These are phyloP conservation scores for Aspergillus bertholletiae DNA, from an alignment of 495 filamentous ascomycete genomes.

Conservation along the genomic window DNA sequence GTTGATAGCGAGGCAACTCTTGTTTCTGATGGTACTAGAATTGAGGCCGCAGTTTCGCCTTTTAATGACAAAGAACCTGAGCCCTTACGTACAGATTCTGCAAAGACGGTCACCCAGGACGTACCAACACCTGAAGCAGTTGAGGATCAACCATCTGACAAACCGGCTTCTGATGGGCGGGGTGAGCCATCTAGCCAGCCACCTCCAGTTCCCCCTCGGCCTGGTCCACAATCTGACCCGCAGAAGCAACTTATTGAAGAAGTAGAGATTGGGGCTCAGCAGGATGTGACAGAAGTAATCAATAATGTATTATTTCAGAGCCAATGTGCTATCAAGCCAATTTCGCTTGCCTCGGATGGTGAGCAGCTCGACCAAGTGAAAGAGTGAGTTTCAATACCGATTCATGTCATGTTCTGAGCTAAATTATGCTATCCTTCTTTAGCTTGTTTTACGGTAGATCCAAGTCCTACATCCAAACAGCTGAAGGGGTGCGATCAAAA, in stretches of 20 bases:
- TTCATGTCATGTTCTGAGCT: neutral
- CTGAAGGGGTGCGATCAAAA: conserved; percentile 41
- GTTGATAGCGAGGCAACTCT: conserved; percentile 51
- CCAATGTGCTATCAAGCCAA: conserved; percentile 78
- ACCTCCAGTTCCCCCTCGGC: conserved; percentile 48
- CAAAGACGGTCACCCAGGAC: conserved; percentile 12
- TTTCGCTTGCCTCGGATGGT: conserved; percentile 54
- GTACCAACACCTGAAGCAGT: conserved; percentile 12
- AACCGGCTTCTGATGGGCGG: conserved; percentile 2
- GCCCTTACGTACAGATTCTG: conserved; percentile 19
- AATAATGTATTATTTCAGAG: conserved; percentile 85
- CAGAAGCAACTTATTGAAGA: conserved; percentile 48
- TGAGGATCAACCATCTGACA: neutral
- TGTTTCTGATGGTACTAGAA: conserved; percentile 33
- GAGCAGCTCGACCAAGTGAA: conserved; percentile 80
- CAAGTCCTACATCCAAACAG: conserved; percentile 50
- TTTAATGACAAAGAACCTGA: conserved; percentile 44
- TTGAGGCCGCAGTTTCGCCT: conserved; percentile 19
- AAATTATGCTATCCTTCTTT: conserved; percentile 5
- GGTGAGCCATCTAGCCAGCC: conserved; percentile 26
- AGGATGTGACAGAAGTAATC: conserved; percentile 95
- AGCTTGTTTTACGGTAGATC: conserved; percentile 59
- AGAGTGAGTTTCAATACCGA: conserved; percentile 36
- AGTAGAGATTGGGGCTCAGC: conserved; percentile 63
- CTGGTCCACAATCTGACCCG: conserved; percentile 27